Evolutionary conservation across 2,329 filamentous ascomycete genomes (phyloP), one percentile per base, ranked within the genome.

Genomic region (Colletotrichum limetticola): DNA sequence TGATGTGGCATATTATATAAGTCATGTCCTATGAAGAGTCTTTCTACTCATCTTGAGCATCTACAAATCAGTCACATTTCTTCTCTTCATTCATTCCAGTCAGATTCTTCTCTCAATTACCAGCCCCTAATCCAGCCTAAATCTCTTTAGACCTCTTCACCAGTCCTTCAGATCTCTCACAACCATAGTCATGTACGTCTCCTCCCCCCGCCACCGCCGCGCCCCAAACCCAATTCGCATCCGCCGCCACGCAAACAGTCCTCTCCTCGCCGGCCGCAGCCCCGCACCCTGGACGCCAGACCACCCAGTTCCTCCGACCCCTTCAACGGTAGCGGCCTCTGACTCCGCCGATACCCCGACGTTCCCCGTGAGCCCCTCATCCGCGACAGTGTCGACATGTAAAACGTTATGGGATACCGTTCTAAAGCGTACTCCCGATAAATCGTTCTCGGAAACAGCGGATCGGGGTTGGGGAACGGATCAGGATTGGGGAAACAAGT

Each of bases 381-480:
- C 37, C 16, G 14, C 14, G 14, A 19, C 37, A 19, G 2, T 19
- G 3, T 7, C 37, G 9, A 42, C 5, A 42, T 42, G 37, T 42
- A 42, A 19, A 4, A 19, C 37, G 3, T 4, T 42, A 7, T 42
- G 16, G 37, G 5, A 19, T 7, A 19, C 37, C 6, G 6, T 42
- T 16, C 37, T 3, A 19, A 6, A 42, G 49, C 42, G 19, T 49
- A 35, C 42, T 49, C 4, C 42, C 42, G 1, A 49, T 49, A 2
- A 22, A 35, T 8, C 37, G 37, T 19, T 19, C 14, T 57, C 49
- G 11, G 52, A 22, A 4, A 42, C 46, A 16, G 78, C 79, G 85
- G 30, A 84, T 77, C 16, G 2, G 16, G 37, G 3, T 7, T 42
- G 37, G 5, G 37, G 32, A n/a, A n/a, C n/a, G n/a, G n/a, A n/a